Conservation (phyloP, 1,284 basidiomycete genomes). For the Ganoderma resinaceum region DNA sequence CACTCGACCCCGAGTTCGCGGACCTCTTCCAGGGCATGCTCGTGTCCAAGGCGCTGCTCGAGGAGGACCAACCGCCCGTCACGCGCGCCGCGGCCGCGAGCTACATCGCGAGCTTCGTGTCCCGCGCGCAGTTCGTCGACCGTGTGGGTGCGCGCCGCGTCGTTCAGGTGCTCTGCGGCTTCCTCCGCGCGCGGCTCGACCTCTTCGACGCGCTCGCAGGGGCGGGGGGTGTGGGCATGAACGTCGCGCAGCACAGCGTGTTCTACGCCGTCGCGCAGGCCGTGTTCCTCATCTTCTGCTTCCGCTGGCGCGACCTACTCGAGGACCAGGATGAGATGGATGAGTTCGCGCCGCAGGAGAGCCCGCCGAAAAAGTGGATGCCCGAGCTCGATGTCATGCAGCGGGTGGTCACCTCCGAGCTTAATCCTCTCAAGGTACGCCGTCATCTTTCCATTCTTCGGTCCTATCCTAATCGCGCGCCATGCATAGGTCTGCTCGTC, state of each 20-base stretch:
- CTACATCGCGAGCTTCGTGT: conserved; percentile 93
- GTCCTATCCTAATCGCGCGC: background rate
- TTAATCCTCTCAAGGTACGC: conserved; percentile 90
- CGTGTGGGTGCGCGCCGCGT: conserved; percentile 80
- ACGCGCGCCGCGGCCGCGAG: conserved; percentile 90
- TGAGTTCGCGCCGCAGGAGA: conserved; percentile 43
- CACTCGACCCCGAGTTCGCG: conserved; percentile 87
- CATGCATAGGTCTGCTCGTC: conserved; percentile 80
- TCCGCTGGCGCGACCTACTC: conserved; percentile 91
- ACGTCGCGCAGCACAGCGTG: conserved; percentile 64
- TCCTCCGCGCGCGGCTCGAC: conserved; percentile 79
- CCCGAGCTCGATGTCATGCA: conserved; percentile 82
- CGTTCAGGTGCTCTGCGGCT: conserved; percentile 85
- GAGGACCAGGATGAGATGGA: conserved; percentile 64
- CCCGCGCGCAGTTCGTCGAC: conserved; percentile 89
- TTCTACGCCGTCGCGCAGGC: conserved; percentile 97
- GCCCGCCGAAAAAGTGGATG: conserved; percentile 78
- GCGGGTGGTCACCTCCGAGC: conserved; percentile 79
- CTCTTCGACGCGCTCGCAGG: conserved; percentile 65
- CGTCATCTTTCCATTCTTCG: background rate
- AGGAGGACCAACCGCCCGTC: conserved; percentile 65
- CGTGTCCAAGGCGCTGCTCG: conserved; percentile 86
- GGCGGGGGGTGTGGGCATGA: conserved; percentile 37
- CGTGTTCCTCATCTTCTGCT: conserved; percentile 97
- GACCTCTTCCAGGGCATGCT: conserved; percentile 95